Base-by-base conservation (phyloP, 495 filamentous ascomycete species). In the Penicillium tannophilum region DNA sequence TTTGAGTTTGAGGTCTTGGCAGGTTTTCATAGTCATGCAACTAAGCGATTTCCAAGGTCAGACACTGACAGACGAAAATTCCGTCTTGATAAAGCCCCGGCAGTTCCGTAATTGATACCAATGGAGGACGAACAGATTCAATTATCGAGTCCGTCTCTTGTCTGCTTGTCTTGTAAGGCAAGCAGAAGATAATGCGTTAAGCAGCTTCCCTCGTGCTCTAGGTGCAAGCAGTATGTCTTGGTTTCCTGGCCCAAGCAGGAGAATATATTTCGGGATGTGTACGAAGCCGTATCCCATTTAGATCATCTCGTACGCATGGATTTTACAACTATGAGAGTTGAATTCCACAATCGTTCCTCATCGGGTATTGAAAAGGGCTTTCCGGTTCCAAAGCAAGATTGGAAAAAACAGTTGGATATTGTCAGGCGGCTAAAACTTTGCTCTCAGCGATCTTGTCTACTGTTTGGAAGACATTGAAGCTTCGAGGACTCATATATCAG, bases 141-240 rank as follows among this genome's bases (percentile, higher is more conserved):
- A 31, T 31, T 31, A 31, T 14, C 1, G 41, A 31, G 2, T 9
- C 30, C 30, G 10, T 31, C 30, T 31, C 43, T 46, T 46, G 46
- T 49, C 20, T 49, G 46, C 12, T 16, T n/a, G 14, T 6, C 14
- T 6, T 49, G 46, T 16, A 49, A 49, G 46, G 6, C 8, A 30
- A 16, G 46, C 23, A 49, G 30, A 30, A 26, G 46, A 49, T 23
- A 49, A 30, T 49, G 46, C 46, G 46, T 30, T 14, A 49, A 49
- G 20, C 46, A 2, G n/a, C 24, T 26, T 6, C 46, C 46, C 20
- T 26, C 14, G 9, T 49, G 46, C 23, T 49, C 46, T 28, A 26
- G 46, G 24, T 49, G 46, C 23, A 30, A 49, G 16, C 30, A n/a
- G 46, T 49, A 28, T 16, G 46, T 49, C 12, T 9, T 20, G n/a